Conservation (phyloP, 2,329 filamentous ascomycete genomes). For the Sporothrix protearum region DNA sequence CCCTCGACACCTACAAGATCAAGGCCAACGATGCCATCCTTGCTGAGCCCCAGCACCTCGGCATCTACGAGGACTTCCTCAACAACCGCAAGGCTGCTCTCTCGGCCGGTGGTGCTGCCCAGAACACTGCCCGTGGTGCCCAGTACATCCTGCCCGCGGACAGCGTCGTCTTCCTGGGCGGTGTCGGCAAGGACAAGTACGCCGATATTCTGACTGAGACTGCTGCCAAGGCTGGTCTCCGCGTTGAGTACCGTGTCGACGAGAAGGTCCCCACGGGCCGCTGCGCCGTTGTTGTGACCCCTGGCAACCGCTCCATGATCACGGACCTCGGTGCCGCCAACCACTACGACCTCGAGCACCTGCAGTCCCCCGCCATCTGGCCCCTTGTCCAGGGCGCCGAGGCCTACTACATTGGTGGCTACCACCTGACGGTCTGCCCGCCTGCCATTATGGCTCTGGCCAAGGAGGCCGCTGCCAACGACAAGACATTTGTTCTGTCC, state of each 20-base stretch:
- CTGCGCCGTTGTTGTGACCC: slow-evolving; percentile 95
- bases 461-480: slow-evolving; percentile 79
- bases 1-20: slow-evolving; percentile 87
- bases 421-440: slow-evolving; percentile 95
- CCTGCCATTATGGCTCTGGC: slow-evolving; percentile 85
- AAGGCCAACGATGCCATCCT: slow-evolving; percentile 98
- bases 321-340: slow-evolving; percentile 96
- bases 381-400: slow-evolving; percentile 82
- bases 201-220: slow-evolving; percentile 82
- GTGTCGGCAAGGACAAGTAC: slow-evolving; percentile 94
- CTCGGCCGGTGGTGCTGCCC: slow-evolving; percentile 91
- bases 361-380: slow-evolving; percentile 91
- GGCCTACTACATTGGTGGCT: slow-evolving; percentile 90
- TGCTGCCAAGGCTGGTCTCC: slow-evolving; percentile 80
- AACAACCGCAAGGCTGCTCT: slow-evolving; percentile 90
- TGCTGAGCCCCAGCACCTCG: slow-evolving; percentile 84
- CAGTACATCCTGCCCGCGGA: slow-evolving; percentile 91
- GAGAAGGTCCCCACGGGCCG: slow-evolving; percentile 79
- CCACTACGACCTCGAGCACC: slow-evolving; percentile 90
- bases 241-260: slow-evolving; percentile 93
- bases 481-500: slow-evolving; percentile 91
- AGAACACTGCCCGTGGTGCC: slow-evolving; percentile 94
- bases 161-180: slow-evolving; percentile 89
- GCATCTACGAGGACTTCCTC: slow-evolving; percentile 88
- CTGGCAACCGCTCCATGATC: slow-evolving; percentile 89